Evolutionary conservation across 2,329 filamentous ascomycete genomes (phyloP).

Genomic region (Penicillium hesseltinei): DNA sequence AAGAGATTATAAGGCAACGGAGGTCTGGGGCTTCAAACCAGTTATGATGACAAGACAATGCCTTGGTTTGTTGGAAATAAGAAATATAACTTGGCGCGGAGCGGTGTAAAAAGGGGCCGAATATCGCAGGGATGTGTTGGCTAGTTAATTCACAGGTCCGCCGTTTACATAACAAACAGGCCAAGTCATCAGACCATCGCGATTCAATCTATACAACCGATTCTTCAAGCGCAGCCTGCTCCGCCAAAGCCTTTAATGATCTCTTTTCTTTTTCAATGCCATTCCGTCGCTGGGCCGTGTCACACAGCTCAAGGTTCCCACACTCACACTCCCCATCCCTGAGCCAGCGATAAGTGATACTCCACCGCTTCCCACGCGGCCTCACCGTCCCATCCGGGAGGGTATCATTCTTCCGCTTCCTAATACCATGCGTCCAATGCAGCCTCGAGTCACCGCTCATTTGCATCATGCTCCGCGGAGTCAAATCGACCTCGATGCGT

Average conservation of each 20-base stretch:
- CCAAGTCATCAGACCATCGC: background rate
- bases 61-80: no score
- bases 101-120: no score
- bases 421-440: conserved; percentile 58
- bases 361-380: conserved; percentile 50
- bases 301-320: conserved; percentile 51
- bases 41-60: background rate
- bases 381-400: conserved; percentile 49
- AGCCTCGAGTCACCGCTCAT: conserved; percentile 52
- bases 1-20: background rate
- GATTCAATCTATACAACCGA: background rate
- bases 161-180: background rate
- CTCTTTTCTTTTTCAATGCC: conserved; percentile 52
- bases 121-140: no score
- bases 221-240: conserved; percentile 2
- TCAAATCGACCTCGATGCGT: conserved; percentile 48
- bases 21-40: background rate
- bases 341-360: conserved; percentile 57
- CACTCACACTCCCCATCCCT: conserved; percentile 52
- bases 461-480: conserved; percentile 52
- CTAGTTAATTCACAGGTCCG: no score
- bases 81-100: no score
- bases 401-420: conserved; percentile 53
- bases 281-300: conserved; percentile 49
- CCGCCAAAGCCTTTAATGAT: conserved; percentile 23